phyloP scores from a whole-genome alignment of 768 basidiomycete genomes.

The Psilocybe subaeruginosa region DNA sequence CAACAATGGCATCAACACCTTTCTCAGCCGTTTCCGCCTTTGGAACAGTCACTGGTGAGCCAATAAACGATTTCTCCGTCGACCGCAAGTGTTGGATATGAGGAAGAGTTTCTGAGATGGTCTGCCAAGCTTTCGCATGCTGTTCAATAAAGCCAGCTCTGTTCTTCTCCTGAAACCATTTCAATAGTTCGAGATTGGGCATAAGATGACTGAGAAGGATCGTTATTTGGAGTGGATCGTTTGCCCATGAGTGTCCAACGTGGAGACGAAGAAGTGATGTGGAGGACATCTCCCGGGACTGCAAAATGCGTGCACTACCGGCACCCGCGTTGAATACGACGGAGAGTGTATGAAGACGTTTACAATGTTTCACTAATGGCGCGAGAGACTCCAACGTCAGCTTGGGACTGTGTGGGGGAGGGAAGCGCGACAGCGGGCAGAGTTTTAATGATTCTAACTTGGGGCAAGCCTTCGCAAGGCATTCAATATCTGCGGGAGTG shows the following conservation, averaged over 20 bases:
- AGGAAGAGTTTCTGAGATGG: conserved; percentile 69
- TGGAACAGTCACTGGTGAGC: conserved; percentile 16
- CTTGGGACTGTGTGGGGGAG: conserved; percentile 49
- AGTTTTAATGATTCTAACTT: conserved; percentile 70
- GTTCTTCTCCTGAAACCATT: conserved; percentile 81
- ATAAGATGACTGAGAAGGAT: conserved; percentile 79
- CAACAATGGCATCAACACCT: conserved; percentile 46
- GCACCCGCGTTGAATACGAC: conserved; percentile 64
- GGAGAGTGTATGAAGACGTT: conserved; percentile 63
- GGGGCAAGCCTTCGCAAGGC: conserved; percentile 64
- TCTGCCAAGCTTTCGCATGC: conserved; percentile 72
- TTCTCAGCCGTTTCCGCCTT: conserved; percentile 41
- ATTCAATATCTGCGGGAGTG: conserved; percentile 58
- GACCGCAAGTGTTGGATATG: conserved; percentile 69
- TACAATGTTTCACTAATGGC: conserved; percentile 59
- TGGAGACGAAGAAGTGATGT: conserved; percentile 70
- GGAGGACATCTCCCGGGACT: conserved; percentile 55
- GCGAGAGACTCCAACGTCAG: conserved; percentile 68
- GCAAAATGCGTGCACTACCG: conserved; percentile 47
- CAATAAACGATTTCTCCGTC: conserved; percentile 53
- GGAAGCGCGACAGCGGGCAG: conserved; percentile 71
- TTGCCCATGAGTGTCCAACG: conserved; percentile 75
- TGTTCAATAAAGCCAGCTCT: conserved; percentile 70
- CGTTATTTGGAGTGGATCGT: conserved; percentile 68
- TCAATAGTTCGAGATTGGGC: conserved; percentile 69